These are phyloP conservation scores for Rhizopogon vesiculosus DNA, from an alignment of 768 basidiomycete genomes.

Conservation along the genomic window DNA sequence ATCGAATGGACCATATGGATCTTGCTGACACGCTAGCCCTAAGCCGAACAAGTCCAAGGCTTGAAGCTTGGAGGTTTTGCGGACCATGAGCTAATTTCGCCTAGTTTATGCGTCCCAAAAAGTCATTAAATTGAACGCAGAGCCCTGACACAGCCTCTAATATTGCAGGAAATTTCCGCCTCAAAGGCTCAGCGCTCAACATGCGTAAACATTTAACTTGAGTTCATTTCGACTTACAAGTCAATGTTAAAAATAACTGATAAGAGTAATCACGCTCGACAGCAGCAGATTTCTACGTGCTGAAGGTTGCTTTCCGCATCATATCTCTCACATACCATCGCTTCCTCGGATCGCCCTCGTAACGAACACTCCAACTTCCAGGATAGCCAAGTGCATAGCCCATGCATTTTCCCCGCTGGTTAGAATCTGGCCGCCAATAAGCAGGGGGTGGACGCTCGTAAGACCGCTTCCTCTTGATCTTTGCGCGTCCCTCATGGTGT, in stretches of 20 bases:
- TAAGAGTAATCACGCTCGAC: not conserved
- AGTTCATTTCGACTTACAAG: no score
- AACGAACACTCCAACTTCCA: slow-evolving; percentile 19
- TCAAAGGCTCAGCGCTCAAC: no score
- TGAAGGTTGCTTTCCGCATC: slow-evolving; percentile 20
- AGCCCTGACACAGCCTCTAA: no score
- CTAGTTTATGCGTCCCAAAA: no score
- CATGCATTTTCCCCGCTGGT: slow-evolving; percentile 17
- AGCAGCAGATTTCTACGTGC: not conserved
- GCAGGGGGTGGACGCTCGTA: slow-evolving; percentile 17
- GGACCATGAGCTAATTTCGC: no score
- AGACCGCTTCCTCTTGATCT: slow-evolving; percentile 2
- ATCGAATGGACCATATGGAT: not conserved
- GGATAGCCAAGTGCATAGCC: slow-evolving; percentile 29
- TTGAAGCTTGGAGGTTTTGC: not conserved
- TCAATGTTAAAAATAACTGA: not conserved
- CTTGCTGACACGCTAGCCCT: no score
- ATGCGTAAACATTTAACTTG: no score
- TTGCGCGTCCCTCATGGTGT: not conserved
- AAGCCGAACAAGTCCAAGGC: slow-evolving; percentile 3
- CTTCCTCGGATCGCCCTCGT: slow-evolving; percentile 4
- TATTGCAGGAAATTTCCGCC: not conserved
- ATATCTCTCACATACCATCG: slow-evolving; percentile 19
- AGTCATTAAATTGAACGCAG: no score
- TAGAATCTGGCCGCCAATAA: slow-evolving; percentile 24